Base-by-base conservation (phyloP, 2,329 filamentous ascomycete genomes). In the Clarireedia paspali region DNA sequence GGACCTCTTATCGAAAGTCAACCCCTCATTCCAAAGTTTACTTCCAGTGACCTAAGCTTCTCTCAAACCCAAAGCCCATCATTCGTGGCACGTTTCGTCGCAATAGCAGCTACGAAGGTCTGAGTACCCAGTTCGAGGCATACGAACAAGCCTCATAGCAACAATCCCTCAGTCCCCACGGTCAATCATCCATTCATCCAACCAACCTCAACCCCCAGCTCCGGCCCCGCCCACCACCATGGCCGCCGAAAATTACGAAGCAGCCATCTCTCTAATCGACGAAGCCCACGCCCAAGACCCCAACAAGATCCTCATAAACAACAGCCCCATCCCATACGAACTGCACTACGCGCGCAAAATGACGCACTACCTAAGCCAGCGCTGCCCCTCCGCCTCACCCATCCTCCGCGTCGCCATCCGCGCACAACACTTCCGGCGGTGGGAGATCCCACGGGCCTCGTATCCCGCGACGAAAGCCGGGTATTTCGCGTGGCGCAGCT, bases 291-390 rank as follows among this genome's bases (percentile, higher is more conserved):
- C 81, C 55, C 71, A 79, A 61, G 87, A 91, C 69, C 86, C 87
- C 4, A 86, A 75, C 65, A 77, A 75, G 57, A 70, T 75, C 50
- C 75, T 72, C 15, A 68, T 74, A 27, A 66, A 74, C 56, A 71
- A 76, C 23, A 14, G 24, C 7, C 23, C 69, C 5, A 65, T 84
- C 1, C 87, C 89, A 0, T 91, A 89, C 71, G 90, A 95, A 72
- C 82, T 92, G 1, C 84, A 90, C 73, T 95, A 95, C 69, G 88
- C 89, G 6, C 77, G 79, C 50, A 84, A 89, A 70, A 91, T 91
- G 86, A 89, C 86, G 50, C 72, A 75, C 34, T 94, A 88, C 77
- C 83, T 95, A 34, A 68, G 75, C 7, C 72, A 77, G 15, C 81
- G 84, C 59, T 72, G 73, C 7, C 83, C 88, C 0, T 63, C 75